Evolutionary conservation across 129 eudicot genomes (phyloP), one percentile per base, ranked within the genome.

Genomic region (Centaurea solstitialis): DNA sequence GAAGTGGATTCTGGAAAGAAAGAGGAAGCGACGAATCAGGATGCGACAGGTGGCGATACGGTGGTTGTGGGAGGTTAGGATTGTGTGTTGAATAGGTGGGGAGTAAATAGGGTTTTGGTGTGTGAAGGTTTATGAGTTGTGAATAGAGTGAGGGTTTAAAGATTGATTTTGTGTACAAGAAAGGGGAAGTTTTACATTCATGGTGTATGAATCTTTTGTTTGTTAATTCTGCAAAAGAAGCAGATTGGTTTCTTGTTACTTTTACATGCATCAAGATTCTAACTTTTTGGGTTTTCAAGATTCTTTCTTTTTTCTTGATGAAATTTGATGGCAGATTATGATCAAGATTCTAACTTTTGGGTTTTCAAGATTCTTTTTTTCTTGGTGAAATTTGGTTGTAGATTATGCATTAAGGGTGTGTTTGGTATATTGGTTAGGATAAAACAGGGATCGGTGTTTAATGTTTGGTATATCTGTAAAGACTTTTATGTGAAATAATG

Each of bases 11-110:
- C 38, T 53, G 73, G 69, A 59, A 80, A 80, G 81, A 72, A 59
- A 17, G 81, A 87, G 21, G 83, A 38, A 59, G 22, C 86, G 6
- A 4, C 85, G 40, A 41, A 68, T 69, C 82, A 77, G 67, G 86
- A 47, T 67, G 40, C 28, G 23, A 15, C 45, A 21, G 82, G 72
- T 80, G 84, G 83, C 35, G 89, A 89, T 12, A 23, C n/a, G 40
- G 86, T 88, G 66, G 73, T 82, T 45, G 92, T 85, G 38, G 88
- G 86, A 85, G 88, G 90, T 77, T 89, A 79, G 82, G 50, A 70
- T 72, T 33, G 57, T 15, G 39, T 26, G n/a, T 73, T 47, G n/a
- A 65, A 69, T 68, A 80, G 68, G 18, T 53, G 1, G 89, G 89
- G 76, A 79, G 82, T 45, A 80, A 72, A 10, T 70, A 79, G 86